phyloP scores from a whole-genome alignment of 805 yeast genomes.

The Tetrapisispora pingtungensis region DNA sequence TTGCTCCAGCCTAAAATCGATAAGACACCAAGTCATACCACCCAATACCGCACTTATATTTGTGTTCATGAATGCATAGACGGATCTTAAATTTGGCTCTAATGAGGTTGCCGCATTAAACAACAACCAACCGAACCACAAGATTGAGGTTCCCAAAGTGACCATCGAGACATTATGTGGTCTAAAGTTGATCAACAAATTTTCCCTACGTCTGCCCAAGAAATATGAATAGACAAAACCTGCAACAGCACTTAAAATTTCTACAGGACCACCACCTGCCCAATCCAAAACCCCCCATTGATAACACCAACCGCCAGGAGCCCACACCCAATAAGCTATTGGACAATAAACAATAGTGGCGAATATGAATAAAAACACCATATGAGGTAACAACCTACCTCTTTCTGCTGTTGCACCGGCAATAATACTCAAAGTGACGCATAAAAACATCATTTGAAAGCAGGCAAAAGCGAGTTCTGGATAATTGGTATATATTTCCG shows the following conservation, averaged over 20 bases:
- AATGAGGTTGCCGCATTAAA: slow-evolving; percentile 88
- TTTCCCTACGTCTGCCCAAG: slow-evolving; percentile 68
- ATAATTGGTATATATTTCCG: slow-evolving; percentile 34
- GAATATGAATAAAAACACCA: slow-evolving; percentile 78
- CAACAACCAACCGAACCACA: slow-evolving; percentile 95
- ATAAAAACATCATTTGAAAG: slow-evolving; percentile 84
- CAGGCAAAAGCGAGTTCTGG: slow-evolving; percentile 81
- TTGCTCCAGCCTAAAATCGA: slow-evolving; percentile 78
- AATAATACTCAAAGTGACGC: slow-evolving; percentile 85
- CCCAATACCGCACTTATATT: slow-evolving; percentile 85
- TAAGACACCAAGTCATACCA: slow-evolving; percentile 81
- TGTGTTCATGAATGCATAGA: slow-evolving; percentile 86
- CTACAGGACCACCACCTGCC: slow-evolving; percentile 98
- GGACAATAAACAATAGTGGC: slow-evolving; percentile 90
- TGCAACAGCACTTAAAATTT: slow-evolving; percentile 80
- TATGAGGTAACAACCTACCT: slow-evolving; percentile 77
- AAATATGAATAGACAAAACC: slow-evolving; percentile 81
- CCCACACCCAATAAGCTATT: slow-evolving; percentile 94
- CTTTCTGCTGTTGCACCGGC: slow-evolving; percentile 92
- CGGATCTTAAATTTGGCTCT: slow-evolving; percentile 72
- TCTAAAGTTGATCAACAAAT: slow-evolving; percentile 71
- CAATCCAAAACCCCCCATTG: slow-evolving; percentile 89
- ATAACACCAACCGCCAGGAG: slow-evolving; percentile 85
- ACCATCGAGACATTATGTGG: slow-evolving; percentile 93
- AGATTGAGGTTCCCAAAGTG: slow-evolving; percentile 73